Evolutionary conservation across 345 rosid genomes (phyloP).

Genomic region (Excoecaria agallocha): DNA sequence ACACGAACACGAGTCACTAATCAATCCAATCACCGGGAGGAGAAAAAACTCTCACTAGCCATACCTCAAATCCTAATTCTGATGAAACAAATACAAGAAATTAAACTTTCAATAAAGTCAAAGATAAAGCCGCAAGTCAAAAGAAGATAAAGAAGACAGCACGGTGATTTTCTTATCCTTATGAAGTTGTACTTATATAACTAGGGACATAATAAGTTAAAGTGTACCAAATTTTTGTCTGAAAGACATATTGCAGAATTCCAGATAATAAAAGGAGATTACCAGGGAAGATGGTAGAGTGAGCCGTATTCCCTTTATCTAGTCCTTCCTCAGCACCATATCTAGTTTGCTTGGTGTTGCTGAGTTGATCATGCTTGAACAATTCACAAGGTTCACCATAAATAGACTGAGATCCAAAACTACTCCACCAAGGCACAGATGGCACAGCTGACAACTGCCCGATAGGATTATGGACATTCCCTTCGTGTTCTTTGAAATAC

Average conservation of each 20-base stretch:
- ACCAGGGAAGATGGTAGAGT: constrained; percentile 67
- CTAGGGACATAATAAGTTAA: not conserved
- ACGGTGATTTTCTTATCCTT: too few species aligned
- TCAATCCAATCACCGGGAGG: too few species aligned
- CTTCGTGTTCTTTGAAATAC: constrained; percentile 64
- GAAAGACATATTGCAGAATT: not conserved
- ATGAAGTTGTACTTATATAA: too few species aligned
- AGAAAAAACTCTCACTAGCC: too few species aligned
- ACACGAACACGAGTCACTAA: too few species aligned
- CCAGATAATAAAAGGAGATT: constrained; percentile 7
- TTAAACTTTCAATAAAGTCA: too few species aligned
- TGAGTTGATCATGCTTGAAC: constrained; percentile 39
- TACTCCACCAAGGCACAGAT: constrained; percentile 63
- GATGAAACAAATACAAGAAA: too few species aligned
- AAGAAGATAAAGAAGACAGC: too few species aligned
- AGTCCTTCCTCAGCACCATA: constrained; percentile 30
- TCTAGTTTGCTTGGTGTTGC: constrained; percentile 36
- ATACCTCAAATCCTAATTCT: too few species aligned
- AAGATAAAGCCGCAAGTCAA: too few species aligned
- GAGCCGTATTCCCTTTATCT: constrained; percentile 43
- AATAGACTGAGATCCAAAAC: constrained; percentile 50
- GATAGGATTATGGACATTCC: constrained; percentile 40
- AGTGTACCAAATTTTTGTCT: not conserved
- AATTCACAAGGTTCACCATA: constrained; percentile 45
- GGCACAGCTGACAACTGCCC: constrained; percentile 52